Evolutionary conservation across 2,329 filamentous ascomycete species (phyloP).

Genomic region (Claviceps capensis): DNA sequence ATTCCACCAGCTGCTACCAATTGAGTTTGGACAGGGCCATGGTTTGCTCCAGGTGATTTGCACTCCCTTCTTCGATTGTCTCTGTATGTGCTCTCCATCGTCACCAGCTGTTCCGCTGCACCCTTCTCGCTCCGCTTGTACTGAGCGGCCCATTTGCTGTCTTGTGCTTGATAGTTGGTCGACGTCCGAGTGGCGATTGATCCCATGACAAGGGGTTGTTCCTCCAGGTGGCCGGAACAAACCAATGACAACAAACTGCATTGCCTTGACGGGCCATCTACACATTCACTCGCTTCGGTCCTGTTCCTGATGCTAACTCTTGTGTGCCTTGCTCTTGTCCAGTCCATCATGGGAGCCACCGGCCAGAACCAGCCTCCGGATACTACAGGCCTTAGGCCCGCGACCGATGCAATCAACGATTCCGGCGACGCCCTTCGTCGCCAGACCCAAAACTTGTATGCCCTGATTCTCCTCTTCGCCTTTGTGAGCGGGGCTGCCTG

Average conservation of each 20-base stretch:
- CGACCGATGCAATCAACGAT: slow-evolving; percentile 13
- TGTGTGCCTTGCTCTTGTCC: not conserved
- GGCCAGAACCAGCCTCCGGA: slow-evolving; percentile 18
- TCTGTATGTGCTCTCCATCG: slow-evolving; percentile 11
- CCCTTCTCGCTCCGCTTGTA: not conserved
- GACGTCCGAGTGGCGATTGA: not conserved
- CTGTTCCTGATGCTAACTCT: not conserved
- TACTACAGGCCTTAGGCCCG: slow-evolving; percentile 11
- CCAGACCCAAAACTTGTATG: slow-evolving; percentile 36
- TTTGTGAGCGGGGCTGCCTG: slow-evolving; percentile 37
- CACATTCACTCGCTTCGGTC: not conserved
- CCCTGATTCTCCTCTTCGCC: slow-evolving; percentile 35
- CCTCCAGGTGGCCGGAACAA: not conserved
- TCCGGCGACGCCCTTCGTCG: slow-evolving; percentile 29
- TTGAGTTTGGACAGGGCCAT: slow-evolving; percentile 24
- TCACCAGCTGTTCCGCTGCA: not conserved
- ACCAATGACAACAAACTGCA: not conserved
- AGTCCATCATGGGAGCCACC: slow-evolving; percentile 23
- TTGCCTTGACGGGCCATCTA: not conserved
- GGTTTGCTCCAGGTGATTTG: slow-evolving; percentile 23
- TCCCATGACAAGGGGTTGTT: not conserved
- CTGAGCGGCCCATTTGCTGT: not conserved
- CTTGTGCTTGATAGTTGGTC: not conserved
- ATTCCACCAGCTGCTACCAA: slow-evolving; percentile 14
- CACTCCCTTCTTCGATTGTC: slow-evolving; percentile 6